Evolutionary conservation across 1,139 yeast species (phyloP).

Genomic region (Neolecta irregularis): DNA sequence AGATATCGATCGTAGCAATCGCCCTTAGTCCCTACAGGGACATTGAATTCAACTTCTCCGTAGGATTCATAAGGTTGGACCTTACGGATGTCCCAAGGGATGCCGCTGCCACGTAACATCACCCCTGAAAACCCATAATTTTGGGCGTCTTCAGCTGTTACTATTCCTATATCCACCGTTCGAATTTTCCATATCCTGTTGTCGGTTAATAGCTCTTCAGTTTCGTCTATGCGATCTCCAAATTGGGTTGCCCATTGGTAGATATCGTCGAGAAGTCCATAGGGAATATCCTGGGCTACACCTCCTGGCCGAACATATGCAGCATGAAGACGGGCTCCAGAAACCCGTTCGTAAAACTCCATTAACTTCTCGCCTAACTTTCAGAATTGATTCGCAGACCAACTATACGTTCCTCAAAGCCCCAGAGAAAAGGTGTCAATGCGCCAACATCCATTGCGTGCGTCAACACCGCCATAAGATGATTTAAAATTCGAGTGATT

Average conservation of each 20-base stretch:
- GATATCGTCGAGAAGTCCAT: slow-evolving; percentile 73
- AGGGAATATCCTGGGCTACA: slow-evolving; percentile 76
- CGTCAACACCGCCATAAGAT: slow-evolving; percentile 71
- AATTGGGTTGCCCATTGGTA: slow-evolving; percentile 95
- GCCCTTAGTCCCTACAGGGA: slow-evolving; percentile 76
- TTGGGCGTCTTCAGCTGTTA: slow-evolving; percentile 76
- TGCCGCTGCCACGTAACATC: slow-evolving; percentile 82
- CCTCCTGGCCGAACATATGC: slow-evolving; percentile 91
- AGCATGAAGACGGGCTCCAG: slow-evolving; percentile 79
- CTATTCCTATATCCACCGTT: slow-evolving; percentile 64
- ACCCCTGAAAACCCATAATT: slow-evolving; percentile 72
- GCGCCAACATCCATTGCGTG: slow-evolving; percentile 96
- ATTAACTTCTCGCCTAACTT: slow-evolving; percentile 34
- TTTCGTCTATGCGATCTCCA: slow-evolving; percentile 83
- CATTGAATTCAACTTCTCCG: slow-evolving; percentile 70
- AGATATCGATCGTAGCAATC: slow-evolving; percentile 86
- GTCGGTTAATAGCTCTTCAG: slow-evolving; percentile 77
- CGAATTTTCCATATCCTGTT: slow-evolving; percentile 89
- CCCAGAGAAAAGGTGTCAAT: slow-evolving; percentile 86
- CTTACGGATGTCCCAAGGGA: slow-evolving; percentile 76
- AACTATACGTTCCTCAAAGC: slow-evolving; percentile 67
- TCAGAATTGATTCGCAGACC: neutral
- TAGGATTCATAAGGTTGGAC: slow-evolving; percentile 85
- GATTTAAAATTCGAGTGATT: slow-evolving; percentile 70
- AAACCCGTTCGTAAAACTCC: slow-evolving; percentile 85